Conservation (phyloP, 768 basidiomycete species). For the Vishniacozyma victoriae region DNA sequence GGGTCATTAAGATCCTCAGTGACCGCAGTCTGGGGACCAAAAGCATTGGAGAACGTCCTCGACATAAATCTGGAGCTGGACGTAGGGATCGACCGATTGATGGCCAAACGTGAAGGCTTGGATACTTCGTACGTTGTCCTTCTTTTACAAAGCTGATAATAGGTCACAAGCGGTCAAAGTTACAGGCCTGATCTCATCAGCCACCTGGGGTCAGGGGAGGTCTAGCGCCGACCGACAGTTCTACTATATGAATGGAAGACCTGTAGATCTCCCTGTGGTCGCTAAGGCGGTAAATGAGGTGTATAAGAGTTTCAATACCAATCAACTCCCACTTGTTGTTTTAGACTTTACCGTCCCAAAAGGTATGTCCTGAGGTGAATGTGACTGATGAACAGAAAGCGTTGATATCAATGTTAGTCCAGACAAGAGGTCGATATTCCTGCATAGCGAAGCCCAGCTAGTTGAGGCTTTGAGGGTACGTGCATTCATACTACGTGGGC, state of each 20-base stretch:
- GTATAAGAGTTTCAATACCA: constrained; percentile 71
- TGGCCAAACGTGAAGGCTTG: constrained; percentile 51
- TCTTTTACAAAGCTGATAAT: not conserved
- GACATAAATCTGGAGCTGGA: constrained; percentile 66
- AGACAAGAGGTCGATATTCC: constrained; percentile 89
- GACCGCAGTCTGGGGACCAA: constrained; percentile 76
- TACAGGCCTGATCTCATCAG: constrained; percentile 77
- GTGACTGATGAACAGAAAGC: constrained; percentile 39
- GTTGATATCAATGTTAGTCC: constrained; percentile 90
- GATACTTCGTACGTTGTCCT: constrained; percentile 26
- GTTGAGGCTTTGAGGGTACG: constrained; percentile 70
- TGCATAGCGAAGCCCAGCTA: constrained; percentile 79
- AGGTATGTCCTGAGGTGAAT: constrained; percentile 53
- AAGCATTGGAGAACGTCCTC: constrained; percentile 66
- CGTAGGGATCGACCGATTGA: constrained; percentile 61
- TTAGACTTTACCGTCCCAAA: constrained; percentile 78
- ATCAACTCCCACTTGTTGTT: constrained; percentile 73
- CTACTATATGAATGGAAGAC: constrained; percentile 86
- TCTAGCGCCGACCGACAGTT: constrained; percentile 80
- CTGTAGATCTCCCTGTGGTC: constrained; percentile 74
- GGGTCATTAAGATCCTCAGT: constrained; percentile 61
- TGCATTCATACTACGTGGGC: not conserved
- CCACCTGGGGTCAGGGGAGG: constrained; percentile 67
- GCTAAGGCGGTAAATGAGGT: constrained; percentile 89
- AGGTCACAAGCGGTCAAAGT: constrained; percentile 53